Evolutionary conservation across 2,329 filamentous ascomycete genomes (phyloP), one percentile per base, ranked within the genome.

Genomic region (Hirsutella rhossiliensis): DNA sequence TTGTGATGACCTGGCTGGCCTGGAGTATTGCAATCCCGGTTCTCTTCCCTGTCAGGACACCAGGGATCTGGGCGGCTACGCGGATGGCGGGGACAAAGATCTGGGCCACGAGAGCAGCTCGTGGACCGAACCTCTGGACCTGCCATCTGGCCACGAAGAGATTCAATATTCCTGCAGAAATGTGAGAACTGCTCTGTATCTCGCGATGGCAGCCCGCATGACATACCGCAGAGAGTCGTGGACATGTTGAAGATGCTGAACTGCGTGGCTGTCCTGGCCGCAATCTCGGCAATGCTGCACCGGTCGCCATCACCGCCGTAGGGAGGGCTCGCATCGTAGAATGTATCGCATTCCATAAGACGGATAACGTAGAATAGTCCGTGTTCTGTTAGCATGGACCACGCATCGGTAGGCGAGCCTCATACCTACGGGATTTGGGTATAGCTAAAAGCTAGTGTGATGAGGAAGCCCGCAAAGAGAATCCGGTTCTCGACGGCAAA

Each of bases 1-100:
- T 66, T 0, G 79, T 84, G 43, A 86, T 80, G 15, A 80, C 61
- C 61, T 87, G 82, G 0, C 76, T 81, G 23, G 62, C 61, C 58
- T 87, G 82, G 28, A 86, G 75, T 27, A 85, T 79, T 13, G 77
- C 61, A 52, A 86, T 83, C n/a, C 82, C 82, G 0, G 64, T 50
- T 2, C 63, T 63, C n/a, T 75, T 75, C 2, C 82, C 81, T 0
- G 75, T 65, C 27, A 75, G 61, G 11, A 86, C 79, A 4, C 78
- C 82, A 23, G 84, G 48, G 44, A 81, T 78, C 55, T 87, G 82
- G 0, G 78, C 66, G 1, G 70, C 63, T 2, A 85, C 71, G 3
- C 82, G 71, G 8, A 83, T 62, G 3, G 79, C 80, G 0, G 82
- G 77, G 48, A 82, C 73, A 46, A 78, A 71, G 0, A 79, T 77